A percentile compares a stretch with the other conserved stretches of the same genome.
phyloP scores from a whole-genome alignment of 148 eudicot genomes.

The Camellia granthamiana region DNA sequence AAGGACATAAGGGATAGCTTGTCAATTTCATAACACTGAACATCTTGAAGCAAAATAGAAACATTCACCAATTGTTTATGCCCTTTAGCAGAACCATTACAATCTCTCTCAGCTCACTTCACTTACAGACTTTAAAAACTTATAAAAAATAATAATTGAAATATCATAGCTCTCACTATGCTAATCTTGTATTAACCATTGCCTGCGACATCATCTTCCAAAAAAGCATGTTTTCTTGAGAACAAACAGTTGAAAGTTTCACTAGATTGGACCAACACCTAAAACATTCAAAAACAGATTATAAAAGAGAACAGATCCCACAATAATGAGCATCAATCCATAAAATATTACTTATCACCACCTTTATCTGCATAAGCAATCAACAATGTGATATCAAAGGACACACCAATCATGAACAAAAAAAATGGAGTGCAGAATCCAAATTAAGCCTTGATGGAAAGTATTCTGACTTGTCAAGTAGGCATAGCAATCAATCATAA shows the following conservation, averaged over 20 bases:
- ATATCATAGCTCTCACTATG: constrained; percentile 5
- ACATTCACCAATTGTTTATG: neutral
- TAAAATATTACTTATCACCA: neutral
- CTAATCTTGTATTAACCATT: neutral
- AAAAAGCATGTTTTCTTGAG: neutral
- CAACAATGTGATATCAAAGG: neutral
- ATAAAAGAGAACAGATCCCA: neutral
- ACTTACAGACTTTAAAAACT: neutral
- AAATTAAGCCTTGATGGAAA: neutral
- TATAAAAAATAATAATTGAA: neutral
- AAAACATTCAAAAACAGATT: neutral
- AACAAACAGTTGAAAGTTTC: neutral
- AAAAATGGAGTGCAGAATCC: neutral
- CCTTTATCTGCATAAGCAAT: neutral
- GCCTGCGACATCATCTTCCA: neutral
- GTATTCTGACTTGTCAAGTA: neutral
- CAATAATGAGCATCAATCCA: neutral
- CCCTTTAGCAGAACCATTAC: neutral
- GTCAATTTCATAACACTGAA: neutral
- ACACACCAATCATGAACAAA: neutral
- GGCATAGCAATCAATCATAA: neutral
- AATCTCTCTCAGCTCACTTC: neutral
- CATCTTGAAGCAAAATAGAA: neutral
- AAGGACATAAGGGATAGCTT: neutral
- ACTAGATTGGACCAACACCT: neutral